Evolutionary conservation across 805 yeast genomes (phyloP).

Genomic region (Hanseniaspora clermontiae): DNA sequence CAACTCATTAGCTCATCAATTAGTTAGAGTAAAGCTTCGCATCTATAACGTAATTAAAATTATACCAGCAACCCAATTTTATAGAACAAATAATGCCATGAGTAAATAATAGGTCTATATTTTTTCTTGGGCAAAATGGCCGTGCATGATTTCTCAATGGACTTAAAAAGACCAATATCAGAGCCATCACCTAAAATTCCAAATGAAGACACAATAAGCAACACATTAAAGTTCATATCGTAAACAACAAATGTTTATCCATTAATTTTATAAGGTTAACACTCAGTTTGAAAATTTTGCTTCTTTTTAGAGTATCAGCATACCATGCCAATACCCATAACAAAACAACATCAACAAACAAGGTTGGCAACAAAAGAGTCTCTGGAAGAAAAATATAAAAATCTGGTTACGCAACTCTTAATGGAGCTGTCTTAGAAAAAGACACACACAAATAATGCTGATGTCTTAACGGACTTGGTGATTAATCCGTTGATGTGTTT

Average conservation of each 20-base stretch:
- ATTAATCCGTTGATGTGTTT: slow-evolving; percentile 4
- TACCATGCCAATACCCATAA: slow-evolving; percentile 65
- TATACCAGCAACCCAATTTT: slow-evolving; percentile 57
- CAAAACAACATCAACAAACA: slow-evolving; percentile 64
- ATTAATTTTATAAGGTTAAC: slow-evolving; percentile 54
- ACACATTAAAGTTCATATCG: slow-evolving; percentile 36
- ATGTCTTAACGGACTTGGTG: slow-evolving; percentile 38
- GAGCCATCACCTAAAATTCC: slow-evolving; percentile 84
- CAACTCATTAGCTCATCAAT: too few relatives aligned
- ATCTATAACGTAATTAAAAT: slow-evolving; percentile 35
- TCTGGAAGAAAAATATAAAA: slow-evolving; percentile 50
- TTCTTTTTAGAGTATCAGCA: slow-evolving; percentile 59
- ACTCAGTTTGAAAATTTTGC: slow-evolving; percentile 51
- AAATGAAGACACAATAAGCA: slow-evolving; percentile 58
- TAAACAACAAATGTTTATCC: slow-evolving; percentile 53
- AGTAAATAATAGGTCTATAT: slow-evolving; percentile 60
- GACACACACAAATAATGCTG: slow-evolving; percentile 52
- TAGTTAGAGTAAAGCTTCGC: slow-evolving; percentile 28
- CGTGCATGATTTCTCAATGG: slow-evolving; percentile 70
- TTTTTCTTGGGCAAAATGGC: slow-evolving; percentile 62
- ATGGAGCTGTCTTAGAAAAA: slow-evolving; percentile 56
- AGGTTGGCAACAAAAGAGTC: slow-evolving; percentile 65
- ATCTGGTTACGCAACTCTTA: slow-evolving; percentile 74
- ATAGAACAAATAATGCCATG: slow-evolving; percentile 57
- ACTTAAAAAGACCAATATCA: slow-evolving; percentile 82